These are phyloP conservation scores for Leccinum boreale DNA, from an alignment of 768 basidiomycete species.

Conservation along the genomic window DNA sequence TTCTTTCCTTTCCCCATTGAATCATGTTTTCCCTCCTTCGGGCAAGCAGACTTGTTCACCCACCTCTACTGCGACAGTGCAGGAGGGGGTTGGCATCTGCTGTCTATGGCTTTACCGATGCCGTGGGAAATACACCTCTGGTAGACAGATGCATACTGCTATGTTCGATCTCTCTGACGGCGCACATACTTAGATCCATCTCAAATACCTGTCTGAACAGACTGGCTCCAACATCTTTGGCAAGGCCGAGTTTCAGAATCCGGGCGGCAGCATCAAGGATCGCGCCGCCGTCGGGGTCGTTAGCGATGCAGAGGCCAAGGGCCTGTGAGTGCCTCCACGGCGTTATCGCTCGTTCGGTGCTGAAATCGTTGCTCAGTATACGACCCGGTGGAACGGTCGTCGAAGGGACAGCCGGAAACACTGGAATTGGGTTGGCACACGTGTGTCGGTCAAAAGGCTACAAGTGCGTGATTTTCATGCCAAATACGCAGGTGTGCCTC, in stretches of 20 bases:
- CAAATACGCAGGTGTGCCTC: slow-evolving; percentile 74
- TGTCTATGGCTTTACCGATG: slow-evolving; percentile 79
- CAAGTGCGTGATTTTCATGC: slow-evolving; percentile 99
- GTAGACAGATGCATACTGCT: slow-evolving; percentile 39
- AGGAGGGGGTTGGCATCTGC: slow-evolving; percentile 39
- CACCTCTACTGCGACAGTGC: not conserved
- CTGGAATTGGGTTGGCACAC: slow-evolving; percentile 93
- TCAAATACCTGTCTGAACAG: slow-evolving; percentile 76
- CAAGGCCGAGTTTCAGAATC: slow-evolving; percentile 99
- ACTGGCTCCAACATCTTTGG: slow-evolving; percentile 83
- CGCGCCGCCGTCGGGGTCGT: slow-evolving; percentile 91
- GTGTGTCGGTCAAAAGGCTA: slow-evolving; percentile 93
- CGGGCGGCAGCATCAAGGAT: slow-evolving; percentile 97
- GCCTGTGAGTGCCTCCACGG: slow-evolving; percentile 49
- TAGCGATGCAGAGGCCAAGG: slow-evolving; percentile 80
- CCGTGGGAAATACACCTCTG: slow-evolving; percentile 92
- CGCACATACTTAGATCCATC: slow-evolving; percentile 58
- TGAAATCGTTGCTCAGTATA: slow-evolving; percentile 47
- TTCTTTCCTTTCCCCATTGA: not conserved
- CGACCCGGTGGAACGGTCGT: slow-evolving; percentile 95
- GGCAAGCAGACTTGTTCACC: slow-evolving; percentile 26
- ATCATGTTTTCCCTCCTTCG: slow-evolving; percentile 32
- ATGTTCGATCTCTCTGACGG: slow-evolving; percentile 1
- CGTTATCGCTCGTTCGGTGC: not conserved
- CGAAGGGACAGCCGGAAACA: slow-evolving; percentile 98